Evolutionary conservation across 2,329 filamentous ascomycete species (phyloP), one percentile per base, ranked within the genome.

Genomic region (Eutypella sp.): DNA sequence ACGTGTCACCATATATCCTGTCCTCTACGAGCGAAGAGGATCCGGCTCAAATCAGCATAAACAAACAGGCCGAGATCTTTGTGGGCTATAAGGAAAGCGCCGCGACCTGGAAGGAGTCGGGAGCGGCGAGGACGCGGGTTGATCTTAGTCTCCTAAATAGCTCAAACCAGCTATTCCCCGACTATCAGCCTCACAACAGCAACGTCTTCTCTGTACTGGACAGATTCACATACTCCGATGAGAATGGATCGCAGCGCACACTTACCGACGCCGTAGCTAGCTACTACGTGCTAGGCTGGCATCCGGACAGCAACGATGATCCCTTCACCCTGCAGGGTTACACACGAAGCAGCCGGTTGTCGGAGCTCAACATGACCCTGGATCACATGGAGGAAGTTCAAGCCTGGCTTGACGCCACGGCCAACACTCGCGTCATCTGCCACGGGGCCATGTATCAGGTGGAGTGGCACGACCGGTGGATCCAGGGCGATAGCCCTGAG

Each of bases 141-240:
- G 34, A 45, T 23, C 19, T 52, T 23, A 47, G 22, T 6, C 40
- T 51, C 1, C 11, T 39, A 13, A 23, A 20, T 9, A 52, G 42
- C 40, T 36, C 16, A 19, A 72, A 72, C 44, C 61, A 59, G 25
- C 59, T 71, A 1, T 71, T 73, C 48, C 54, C 67, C 0, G 70
- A 73, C 53, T 71, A 59, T 47, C 66, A 68, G 45, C 52, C 55
- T 18, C 70, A 73, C 49, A 65, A 66, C 50, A 38, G 55, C 6
- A 71, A 71, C 44, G 69, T 72, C 8, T 71, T 73, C 43, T 62
- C 56, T 41, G 64, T 68, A 6, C 18, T 70, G 3, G 70, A 73
- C 49, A 65, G 63, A 23, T 68, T 73, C 16, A 41, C 55, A 6
- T 70, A 67, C 44, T 40, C 16, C 0, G 41, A 53, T 7, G 42